Evolutionary conservation across 345 rosid genomes (phyloP).

Genomic region (Murraya koenigii): DNA sequence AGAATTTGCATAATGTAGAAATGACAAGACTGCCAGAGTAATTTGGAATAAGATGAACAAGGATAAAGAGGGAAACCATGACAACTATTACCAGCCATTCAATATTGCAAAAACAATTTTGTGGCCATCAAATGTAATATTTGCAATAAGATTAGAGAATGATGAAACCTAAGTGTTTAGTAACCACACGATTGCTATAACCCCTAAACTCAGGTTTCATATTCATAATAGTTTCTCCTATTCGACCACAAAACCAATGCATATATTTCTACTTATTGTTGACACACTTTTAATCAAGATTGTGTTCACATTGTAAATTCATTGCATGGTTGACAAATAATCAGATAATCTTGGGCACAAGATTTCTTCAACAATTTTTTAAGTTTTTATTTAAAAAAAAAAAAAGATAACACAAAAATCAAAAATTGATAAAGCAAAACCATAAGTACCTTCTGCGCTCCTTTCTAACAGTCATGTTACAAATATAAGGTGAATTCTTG

Average conservation of each 20-base stretch:
- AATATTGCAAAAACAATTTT: not conserved
- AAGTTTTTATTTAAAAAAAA: too few relatives aligned
- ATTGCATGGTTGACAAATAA: not conserved
- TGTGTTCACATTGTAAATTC: not conserved
- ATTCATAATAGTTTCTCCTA: not conserved
- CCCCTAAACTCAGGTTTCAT: not conserved
- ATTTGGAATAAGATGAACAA: not conserved
- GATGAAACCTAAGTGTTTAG: not conserved
- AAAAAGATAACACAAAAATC: not conserved
- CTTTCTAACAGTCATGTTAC: conserved; percentile 84
- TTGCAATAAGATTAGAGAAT: not conserved
- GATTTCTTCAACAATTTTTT: too few relatives aligned
- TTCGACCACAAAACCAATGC: not conserved
- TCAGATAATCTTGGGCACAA: not conserved
- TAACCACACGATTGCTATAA: not conserved
- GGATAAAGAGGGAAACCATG: not conserved
- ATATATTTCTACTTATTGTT: not conserved
- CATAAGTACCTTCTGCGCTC: conserved; percentile 59
- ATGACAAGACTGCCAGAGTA: not conserved
- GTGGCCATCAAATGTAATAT: not conserved
- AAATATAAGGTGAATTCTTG: conserved; percentile 69
- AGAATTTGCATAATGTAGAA: not conserved
- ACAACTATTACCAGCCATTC: not conserved
- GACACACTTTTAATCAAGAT: too few relatives aligned
- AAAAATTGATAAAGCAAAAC: not conserved